These are phyloP conservation scores for Fusarium austroafricanum DNA, from an alignment of 2,329 filamentous ascomycete species.

Conservation along the genomic window DNA sequence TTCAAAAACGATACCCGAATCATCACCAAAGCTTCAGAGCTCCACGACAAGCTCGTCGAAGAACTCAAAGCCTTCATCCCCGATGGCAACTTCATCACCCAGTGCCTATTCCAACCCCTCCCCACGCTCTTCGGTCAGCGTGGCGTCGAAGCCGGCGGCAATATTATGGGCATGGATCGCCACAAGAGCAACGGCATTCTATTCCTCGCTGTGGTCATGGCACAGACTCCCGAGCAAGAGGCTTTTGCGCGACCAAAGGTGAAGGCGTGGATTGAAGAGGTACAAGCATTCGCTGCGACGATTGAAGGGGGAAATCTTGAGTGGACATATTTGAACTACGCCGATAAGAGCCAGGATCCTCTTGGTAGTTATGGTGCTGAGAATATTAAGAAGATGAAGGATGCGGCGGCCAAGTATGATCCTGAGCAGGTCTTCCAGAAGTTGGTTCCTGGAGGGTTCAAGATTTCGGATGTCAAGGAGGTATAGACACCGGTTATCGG, in stretches of 20 bases:
- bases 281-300: constrained; percentile 20
- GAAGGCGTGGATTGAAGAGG: constrained; percentile 9
- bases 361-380: constrained; percentile 38
- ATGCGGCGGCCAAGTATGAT: constrained; percentile 41
- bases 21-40: constrained; percentile 22
- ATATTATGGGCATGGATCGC: constrained; percentile 30
- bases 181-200: constrained; percentile 25
- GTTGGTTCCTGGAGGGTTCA: constrained; percentile 35
- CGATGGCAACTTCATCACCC: constrained; percentile 26
- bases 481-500: not conserved
- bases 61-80: constrained; percentile 28
- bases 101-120: constrained; percentile 28
- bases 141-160: constrained; percentile 23
- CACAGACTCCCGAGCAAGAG: constrained; percentile 17
- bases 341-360: constrained; percentile 35
- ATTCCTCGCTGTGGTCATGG: constrained; percentile 25
- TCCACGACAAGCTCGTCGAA: constrained; percentile 21
- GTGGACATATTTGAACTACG: constrained; percentile 40
- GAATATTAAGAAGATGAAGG: constrained; percentile 37
- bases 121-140: constrained; percentile 26
- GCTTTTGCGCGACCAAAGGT: constrained; percentile 17
- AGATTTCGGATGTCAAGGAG: constrained; percentile 37
- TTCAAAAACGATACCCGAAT: constrained; percentile 33
- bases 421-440: constrained; percentile 46
- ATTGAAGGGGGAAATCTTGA: constrained; percentile 31